Evolutionary conservation across 1,284 basidiomycete species (phyloP).

Genomic region (Volvariella volvacea): DNA sequence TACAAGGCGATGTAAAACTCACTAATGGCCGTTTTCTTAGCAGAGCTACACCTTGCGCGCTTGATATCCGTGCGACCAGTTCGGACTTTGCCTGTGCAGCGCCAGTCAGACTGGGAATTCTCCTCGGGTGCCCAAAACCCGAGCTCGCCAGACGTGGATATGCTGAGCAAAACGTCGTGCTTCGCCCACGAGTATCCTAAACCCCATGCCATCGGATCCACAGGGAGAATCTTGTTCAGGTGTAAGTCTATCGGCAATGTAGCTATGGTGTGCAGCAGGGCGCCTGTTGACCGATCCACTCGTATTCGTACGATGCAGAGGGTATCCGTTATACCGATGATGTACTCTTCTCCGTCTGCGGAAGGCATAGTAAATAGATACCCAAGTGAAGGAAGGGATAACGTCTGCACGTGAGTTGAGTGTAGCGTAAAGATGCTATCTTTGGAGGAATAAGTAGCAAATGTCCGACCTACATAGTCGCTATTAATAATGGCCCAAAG

Average conservation of each 20-base stretch:
- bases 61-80: constrained; percentile 62
- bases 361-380: constrained; percentile 61
- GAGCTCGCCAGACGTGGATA: constrained; percentile 67
- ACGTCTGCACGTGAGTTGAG: constrained; percentile 34
- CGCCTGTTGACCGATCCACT: constrained; percentile 25
- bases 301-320: constrained; percentile 48
- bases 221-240: constrained; percentile 61
- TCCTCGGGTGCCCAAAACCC: constrained; percentile 77
- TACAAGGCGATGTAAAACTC: constrained; percentile 17
- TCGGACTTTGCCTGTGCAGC: constrained; percentile 65
- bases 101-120: constrained; percentile 40
- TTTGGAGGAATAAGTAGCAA: constrained; percentile 42
- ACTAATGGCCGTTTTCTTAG: constrained; percentile 84
- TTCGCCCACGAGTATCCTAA: constrained; percentile 31
- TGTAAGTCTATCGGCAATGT: constrained; percentile 42
- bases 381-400: constrained; percentile 45
- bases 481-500: not conserved
- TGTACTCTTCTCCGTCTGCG: constrained; percentile 40
- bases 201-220: constrained; percentile 90
- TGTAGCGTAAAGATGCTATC: constrained; percentile 42
- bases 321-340: constrained; percentile 55
- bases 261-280: constrained; percentile 36
- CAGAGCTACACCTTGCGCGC: constrained; percentile 78
- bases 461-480: constrained; percentile 25
- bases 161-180: constrained; percentile 74